A percentile compares a stretch with the other conserved stretches of the same genome.
These are phyloP conservation scores for Filobasidium wieringae DNA, from an alignment of 768 basidiomycete genomes.

Conservation along the genomic window DNA sequence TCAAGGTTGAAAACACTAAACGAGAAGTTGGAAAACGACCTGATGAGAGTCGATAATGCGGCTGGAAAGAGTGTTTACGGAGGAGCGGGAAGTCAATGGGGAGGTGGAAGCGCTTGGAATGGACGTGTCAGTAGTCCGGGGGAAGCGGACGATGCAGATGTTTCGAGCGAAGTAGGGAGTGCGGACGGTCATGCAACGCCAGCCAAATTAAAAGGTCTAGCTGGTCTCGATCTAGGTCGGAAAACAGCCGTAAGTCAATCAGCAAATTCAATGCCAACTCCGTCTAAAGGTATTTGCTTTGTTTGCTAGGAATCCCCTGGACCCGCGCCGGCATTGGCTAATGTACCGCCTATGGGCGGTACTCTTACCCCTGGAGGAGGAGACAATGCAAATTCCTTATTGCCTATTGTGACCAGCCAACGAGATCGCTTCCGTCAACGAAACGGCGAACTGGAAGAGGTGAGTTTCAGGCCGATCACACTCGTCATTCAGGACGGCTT, in stretches of 20 bases:
- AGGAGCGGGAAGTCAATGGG: background rate
- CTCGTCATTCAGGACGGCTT: conserved; percentile 3
- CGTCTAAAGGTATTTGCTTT: too few species aligned
- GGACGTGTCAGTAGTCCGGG: background rate
- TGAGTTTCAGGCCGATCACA: conserved; percentile 31
- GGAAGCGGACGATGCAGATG: background rate
- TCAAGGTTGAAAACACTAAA: conserved; percentile 68
- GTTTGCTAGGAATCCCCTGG: background rate
- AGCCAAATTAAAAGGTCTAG: conserved; percentile 43
- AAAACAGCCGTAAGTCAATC: conserved; percentile 34
- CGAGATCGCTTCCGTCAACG: conserved; percentile 94
- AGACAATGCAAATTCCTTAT: conserved; percentile 77
- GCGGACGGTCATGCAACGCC: background rate
- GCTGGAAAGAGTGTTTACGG: background rate
- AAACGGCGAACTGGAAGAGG: conserved; percentile 94
- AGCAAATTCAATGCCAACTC: background rate
- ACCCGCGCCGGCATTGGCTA: background rate
- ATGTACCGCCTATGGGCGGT: too few species aligned
- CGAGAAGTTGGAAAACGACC: conserved; percentile 82
- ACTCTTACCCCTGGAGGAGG: background rate
- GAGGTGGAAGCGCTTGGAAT: background rate
- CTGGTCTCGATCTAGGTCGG: conserved; percentile 57
- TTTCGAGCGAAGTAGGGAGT: background rate
- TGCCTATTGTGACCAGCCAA: conserved; percentile 97
- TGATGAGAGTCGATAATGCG: conserved; percentile 61